Conservation (phyloP, 805 yeast genomes). For the Candida pseudoglaebosa region DNA sequence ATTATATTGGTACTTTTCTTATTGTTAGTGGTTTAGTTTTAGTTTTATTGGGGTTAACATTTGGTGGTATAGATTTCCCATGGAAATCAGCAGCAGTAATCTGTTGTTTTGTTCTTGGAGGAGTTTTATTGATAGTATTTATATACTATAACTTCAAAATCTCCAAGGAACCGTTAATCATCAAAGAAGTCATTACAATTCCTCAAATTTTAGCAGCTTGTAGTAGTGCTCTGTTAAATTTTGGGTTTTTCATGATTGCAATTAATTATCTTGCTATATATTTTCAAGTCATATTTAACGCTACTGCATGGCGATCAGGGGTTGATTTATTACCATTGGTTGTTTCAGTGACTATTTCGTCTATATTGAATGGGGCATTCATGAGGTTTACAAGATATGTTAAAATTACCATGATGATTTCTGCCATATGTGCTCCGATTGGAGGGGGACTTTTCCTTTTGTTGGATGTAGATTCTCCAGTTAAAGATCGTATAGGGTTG, state of each 20-base stretch:
- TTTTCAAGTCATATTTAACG: conserved; percentile 36
- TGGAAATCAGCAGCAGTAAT: conserved; percentile 59
- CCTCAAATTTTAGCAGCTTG: conserved; percentile 36
- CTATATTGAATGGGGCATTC: conserved; percentile 29
- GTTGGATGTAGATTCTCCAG: conserved; percentile 19
- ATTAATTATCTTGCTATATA: conserved; percentile 33
- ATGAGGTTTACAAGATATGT: conserved; percentile 25
- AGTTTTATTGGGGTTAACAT: conserved; percentile 46
- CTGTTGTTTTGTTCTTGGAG: conserved; percentile 45
- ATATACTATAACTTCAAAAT: conserved; percentile 37
- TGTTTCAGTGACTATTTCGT: conserved; percentile 28
- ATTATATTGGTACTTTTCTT: conserved; percentile 46
- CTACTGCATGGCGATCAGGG: conserved; percentile 34
- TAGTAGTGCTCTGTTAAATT: conserved; percentile 30
- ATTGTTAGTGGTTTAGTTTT: conserved; percentile 42
- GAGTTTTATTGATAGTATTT: conserved; percentile 30
- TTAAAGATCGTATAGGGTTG: conserved; percentile 26
- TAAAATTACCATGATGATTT: conserved; percentile 28
- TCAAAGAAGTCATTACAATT: conserved; percentile 35
- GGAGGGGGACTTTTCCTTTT: conserved; percentile 33
- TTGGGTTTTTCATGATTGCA: conserved; percentile 37
- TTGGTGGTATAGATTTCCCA: conserved; percentile 49
- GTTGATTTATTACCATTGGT: conserved; percentile 33
- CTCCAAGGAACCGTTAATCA: conserved; percentile 46
- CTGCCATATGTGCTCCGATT: conserved; percentile 27